Percentiles rank a stretch among this genome's conserved stretches.
These are phyloP conservation scores for Pseudogymnoascus sp. DNA, from an alignment of 2,329 filamentous ascomycete genomes.

Conservation along the genomic window DNA sequence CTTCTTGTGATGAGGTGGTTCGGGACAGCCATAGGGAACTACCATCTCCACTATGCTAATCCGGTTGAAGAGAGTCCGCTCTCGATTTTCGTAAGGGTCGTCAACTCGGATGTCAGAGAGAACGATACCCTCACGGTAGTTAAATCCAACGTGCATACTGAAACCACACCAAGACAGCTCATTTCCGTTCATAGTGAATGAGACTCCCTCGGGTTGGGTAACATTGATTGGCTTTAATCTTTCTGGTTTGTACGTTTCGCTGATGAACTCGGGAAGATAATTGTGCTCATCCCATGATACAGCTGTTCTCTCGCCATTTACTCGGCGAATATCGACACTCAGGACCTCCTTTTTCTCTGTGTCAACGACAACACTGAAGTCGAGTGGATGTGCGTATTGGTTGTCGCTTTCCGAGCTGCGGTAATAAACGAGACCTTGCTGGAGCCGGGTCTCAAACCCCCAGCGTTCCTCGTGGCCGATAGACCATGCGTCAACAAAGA, in stretches of 20 bases:
- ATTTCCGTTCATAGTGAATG: conserved; percentile 68
- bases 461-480: conserved; percentile 91
- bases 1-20: conserved; percentile 72
- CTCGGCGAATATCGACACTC: conserved; percentile 47
- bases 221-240: conserved; percentile 83
- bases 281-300: conserved; percentile 65
- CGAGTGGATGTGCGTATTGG: conserved; percentile 84
- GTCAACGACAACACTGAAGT: conserved; percentile 91
- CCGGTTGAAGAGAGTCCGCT: conserved; percentile 77
- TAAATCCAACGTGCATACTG: conserved; percentile 89
- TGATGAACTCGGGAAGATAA: conserved; percentile 67
- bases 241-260: conserved; percentile 69
- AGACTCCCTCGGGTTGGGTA: conserved; percentile 81
- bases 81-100: conserved; percentile 57
- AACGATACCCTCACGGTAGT: conserved; percentile 86
- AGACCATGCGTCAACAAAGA: conserved; percentile 93
- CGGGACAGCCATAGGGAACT: conserved; percentile 77
- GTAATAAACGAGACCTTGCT: conserved; percentile 95
- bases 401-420: conserved; percentile 75
- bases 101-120: conserved; percentile 85
- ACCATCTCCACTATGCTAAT: conserved; percentile 91
- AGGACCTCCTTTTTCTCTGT: conserved; percentile 60
- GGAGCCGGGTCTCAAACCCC: conserved; percentile 67
- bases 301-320: conserved; percentile 65
- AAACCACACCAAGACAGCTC: conserved; percentile 86